Conservation (phyloP, 2,329 filamentous ascomycete genomes). For the Ophiostoma sp. region DNA sequence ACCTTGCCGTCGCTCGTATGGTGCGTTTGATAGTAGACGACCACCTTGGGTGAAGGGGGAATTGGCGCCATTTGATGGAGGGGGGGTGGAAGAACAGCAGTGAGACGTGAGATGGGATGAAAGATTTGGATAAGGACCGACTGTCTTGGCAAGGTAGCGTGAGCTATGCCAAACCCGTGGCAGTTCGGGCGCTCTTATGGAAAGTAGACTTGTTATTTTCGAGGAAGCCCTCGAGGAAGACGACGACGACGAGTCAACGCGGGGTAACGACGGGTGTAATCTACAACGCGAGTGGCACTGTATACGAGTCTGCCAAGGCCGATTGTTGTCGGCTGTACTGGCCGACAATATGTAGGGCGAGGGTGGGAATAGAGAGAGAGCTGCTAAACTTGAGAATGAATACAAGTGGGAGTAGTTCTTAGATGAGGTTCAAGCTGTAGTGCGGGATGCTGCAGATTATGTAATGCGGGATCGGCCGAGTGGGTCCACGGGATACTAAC, state of each 20-base stretch:
- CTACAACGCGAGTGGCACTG: background rate
- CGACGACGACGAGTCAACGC: background rate
- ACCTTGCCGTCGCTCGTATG: slow-evolving; percentile 35
- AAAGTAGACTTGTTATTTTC: background rate
- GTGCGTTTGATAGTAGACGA: slow-evolving; percentile 42
- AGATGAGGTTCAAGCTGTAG: background rate
- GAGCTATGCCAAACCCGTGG: background rate
- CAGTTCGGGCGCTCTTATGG: background rate
- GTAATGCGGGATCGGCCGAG: background rate
- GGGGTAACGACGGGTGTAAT: slow-evolving; percentile 9
- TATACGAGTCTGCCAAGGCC: background rate
- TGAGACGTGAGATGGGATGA: background rate
- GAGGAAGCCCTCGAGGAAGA: background rate
- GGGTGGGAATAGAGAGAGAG: background rate
- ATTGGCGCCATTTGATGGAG: slow-evolving; percentile 27
- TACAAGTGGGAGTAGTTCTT: background rate
- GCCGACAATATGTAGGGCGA: background rate
- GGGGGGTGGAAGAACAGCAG: background rate
- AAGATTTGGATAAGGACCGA: background rate
- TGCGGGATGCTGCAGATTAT: background rate
- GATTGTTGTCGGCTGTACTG: background rate
- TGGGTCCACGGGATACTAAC: background rate
- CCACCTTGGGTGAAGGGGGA: slow-evolving; percentile 33
- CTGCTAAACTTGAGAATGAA: background rate
- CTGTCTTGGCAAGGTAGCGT: background rate